Base-by-base conservation (phyloP, 2,329 filamentous ascomycete species). In the Epichloe festucae region DNA sequence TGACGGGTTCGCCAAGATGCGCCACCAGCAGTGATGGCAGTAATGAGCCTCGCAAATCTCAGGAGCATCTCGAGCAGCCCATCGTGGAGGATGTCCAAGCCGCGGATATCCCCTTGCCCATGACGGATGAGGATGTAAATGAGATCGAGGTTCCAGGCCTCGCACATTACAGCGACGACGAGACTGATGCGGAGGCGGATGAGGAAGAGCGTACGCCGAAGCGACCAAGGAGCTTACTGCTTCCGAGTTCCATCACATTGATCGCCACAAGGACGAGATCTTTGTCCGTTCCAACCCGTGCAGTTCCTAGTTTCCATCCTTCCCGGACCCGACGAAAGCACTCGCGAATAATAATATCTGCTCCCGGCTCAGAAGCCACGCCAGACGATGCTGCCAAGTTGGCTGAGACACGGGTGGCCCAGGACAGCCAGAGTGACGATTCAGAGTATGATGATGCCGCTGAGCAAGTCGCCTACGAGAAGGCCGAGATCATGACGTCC, bases 81-180 rank as follows among this genome's bases (percentile, higher is more conserved):
- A 54, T 55, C 35, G 54, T 52, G 35, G 62, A 69, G 54, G 61
- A 63, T 35, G 56, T 61, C 15, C 62, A 67, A 34, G 69, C 71
- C 1, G 58, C 59, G 19, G 59, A 65, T 41, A 77, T 90, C 55
- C 81, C 87, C n/a, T 70, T 93, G 10, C 87, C 87, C 0, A 70
- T 83, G 41, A 73, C 73, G 23, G 73, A 79, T 38, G 76, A 81
- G 46, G 88, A 94, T 61, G 69, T 91, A 7, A 77, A 84, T 45
- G 88, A 94, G 63, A 93, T 94, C 42, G 86, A 93, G 60, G 77
- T 89, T 44, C 85, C 86, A 3, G 85, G 85, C 0, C 73, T 89
- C 5, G 79, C 76, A 1, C 66, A 65, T 12, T 76, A 81, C 56
- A 79, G 74, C 52, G 82, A 87, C 52, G 82, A 84, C 14, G 84